Conservation (phyloP, 2,329 filamentous ascomycete genomes). For the Curvularia lunata region DNA sequence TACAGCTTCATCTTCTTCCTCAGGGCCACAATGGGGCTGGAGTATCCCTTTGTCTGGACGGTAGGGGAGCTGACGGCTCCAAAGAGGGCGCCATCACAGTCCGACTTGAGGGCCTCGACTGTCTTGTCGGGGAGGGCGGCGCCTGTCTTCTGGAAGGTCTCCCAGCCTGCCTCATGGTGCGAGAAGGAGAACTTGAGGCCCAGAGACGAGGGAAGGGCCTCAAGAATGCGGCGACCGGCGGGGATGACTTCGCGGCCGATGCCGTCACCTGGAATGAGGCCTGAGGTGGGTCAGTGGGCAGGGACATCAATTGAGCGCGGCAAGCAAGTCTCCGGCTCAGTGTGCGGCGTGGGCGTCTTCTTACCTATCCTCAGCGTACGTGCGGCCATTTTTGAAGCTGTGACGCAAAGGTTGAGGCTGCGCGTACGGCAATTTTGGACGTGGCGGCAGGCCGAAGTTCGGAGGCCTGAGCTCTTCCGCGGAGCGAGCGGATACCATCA, state of each 20-base stretch:
- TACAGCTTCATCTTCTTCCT: constrained; percentile 95
- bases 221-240: constrained; percentile 85
- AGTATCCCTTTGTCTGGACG: constrained; percentile 91
- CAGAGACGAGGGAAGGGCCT: constrained; percentile 89
- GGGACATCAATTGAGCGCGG: constrained; percentile 7
- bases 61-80: constrained; percentile 92
- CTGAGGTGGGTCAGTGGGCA: constrained; percentile 53
- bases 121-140: constrained; percentile 88
- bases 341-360: background rate
- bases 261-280: constrained; percentile 96
- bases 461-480: constrained; percentile 10
- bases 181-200: constrained; percentile 94
- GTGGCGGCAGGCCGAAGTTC: constrained; percentile 21
- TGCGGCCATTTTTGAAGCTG: constrained; percentile 35
- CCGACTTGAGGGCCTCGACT: constrained; percentile 82
- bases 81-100: constrained; percentile 96
- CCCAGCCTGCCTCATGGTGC: constrained; percentile 90
- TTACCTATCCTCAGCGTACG: constrained; percentile 42
- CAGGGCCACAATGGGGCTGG: constrained; percentile 92
- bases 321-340: background rate
- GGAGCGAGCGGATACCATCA: background rate
- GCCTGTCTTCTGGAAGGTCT: constrained; percentile 89
- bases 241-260: constrained; percentile 99
- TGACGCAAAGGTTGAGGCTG: constrained; percentile 11
- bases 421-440: constrained; percentile 24